A percentile compares a stretch with the other conserved stretches of the same genome.
phyloP scores from a whole-genome alignment of 495 filamentous ascomycete species.

The Astrocystis sublimbata region DNA sequence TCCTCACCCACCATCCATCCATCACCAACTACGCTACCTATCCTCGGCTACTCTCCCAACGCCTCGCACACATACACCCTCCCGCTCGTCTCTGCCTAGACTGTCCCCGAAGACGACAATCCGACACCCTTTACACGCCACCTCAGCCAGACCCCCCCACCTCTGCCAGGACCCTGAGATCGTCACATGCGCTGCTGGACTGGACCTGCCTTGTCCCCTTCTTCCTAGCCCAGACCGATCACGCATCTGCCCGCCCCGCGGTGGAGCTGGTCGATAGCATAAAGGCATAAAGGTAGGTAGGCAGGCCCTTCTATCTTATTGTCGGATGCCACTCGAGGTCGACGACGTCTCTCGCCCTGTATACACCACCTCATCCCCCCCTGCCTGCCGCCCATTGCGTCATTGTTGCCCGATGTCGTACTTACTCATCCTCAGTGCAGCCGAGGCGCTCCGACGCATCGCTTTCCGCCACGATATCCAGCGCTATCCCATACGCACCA shows the following conservation, averaged over 20 bases:
- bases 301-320: background rate
- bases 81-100: too few relatives aligned
- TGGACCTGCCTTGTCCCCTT: background rate
- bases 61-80: constrained; percentile 1
- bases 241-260: background rate
- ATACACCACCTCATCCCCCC: background rate
- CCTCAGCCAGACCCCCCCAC: background rate
- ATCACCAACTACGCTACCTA: background rate
- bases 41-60: too few relatives aligned
- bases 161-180: background rate
- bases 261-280: background rate
- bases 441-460: constrained; percentile 39
- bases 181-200: constrained; percentile 8
- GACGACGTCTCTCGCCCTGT: background rate
- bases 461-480: constrained; percentile 39
- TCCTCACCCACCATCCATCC: background rate
- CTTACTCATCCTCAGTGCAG: constrained; percentile 28
- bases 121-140: background rate
- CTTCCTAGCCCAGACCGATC: constrained; percentile 4
- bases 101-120: background rate
- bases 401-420: background rate
- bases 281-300: constrained; percentile 1
- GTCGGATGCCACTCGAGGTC: background rate
- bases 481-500: constrained; percentile 36
- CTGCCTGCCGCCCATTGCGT: background rate